These are phyloP conservation scores for Metarhizium robertsii DNA, from an alignment of 2,329 filamentous ascomycete species.

Conservation along the genomic window DNA sequence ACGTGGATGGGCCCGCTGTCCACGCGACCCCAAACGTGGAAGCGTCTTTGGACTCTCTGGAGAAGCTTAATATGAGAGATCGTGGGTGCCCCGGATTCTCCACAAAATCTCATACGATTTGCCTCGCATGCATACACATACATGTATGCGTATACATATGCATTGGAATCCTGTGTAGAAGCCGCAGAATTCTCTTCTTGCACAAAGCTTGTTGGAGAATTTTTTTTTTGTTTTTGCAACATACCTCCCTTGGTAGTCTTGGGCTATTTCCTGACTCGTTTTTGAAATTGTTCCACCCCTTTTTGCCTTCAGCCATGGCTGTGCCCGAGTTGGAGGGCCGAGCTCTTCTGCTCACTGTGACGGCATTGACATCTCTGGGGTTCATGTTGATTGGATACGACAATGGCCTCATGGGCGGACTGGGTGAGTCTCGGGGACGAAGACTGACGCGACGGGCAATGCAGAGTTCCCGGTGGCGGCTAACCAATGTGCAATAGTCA, in stretches of 20 bases:
- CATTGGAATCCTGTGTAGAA: too few relatives aligned
- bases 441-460: background rate
- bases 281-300: too few relatives aligned
- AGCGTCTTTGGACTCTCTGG: too few relatives aligned
- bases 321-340: conserved; percentile 16
- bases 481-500: conserved; percentile 18
- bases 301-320: background rate
- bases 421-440: conserved; percentile 10
- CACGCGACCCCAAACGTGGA: background rate
- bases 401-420: conserved; percentile 34
- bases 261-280: too few relatives aligned
- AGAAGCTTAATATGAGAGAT: too few relatives aligned
- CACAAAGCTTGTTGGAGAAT: too few relatives aligned
- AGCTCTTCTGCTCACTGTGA: conserved; percentile 31
- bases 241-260: too few relatives aligned
- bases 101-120: background rate
- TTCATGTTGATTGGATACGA: conserved; percentile 40
- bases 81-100: background rate
- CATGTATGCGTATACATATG: too few relatives aligned
- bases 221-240: too few relatives aligned
- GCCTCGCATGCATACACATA: background rate
- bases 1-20: background rate
- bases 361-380: conserved; percentile 33
- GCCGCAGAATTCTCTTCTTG: too few relatives aligned
- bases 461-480: conserved; percentile 7